A percentile compares a stretch with the other conserved stretches of the same genome.
phyloP scores from a whole-genome alignment of 768 basidiomycete genomes.

The Polyporus arcularius region DNA sequence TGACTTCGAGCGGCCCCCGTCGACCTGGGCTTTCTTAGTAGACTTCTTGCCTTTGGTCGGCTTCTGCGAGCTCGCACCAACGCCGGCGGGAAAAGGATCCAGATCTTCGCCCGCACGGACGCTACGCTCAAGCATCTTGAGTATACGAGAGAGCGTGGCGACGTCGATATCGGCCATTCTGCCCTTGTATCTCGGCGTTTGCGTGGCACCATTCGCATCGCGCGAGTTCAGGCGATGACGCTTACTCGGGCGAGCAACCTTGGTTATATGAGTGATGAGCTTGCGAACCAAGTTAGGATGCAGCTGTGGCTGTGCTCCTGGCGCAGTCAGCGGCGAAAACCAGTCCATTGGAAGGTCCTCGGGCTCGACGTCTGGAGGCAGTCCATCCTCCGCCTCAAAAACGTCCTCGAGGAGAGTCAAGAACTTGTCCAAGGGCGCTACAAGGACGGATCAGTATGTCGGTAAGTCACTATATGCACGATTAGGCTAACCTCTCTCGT shows the following conservation, averaged over 20 bases:
- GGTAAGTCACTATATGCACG: slow-evolving; percentile 8
- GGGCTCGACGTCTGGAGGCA: slow-evolving; percentile 57
- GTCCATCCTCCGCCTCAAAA: slow-evolving; percentile 76
- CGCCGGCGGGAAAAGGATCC: slow-evolving; percentile 59
- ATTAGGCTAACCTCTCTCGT: slow-evolving; percentile 60
- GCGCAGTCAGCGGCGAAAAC: slow-evolving; percentile 63
- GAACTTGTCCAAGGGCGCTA: slow-evolving; percentile 77
- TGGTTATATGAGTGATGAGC: slow-evolving; percentile 65
- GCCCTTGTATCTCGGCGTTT: slow-evolving; percentile 51
- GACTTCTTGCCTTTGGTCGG: slow-evolving; percentile 42
- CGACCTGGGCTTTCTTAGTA: slow-evolving; percentile 31
- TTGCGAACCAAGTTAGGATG: slow-evolving; percentile 62
- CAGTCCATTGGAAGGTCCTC: slow-evolving; percentile 56
- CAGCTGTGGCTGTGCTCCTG: slow-evolving; percentile 62
- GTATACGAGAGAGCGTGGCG: slow-evolving; percentile 56
- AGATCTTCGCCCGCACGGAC: slow-evolving; percentile 75
- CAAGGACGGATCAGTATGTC: not conserved
- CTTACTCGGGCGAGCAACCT: slow-evolving; percentile 68
- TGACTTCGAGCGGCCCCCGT: slow-evolving; percentile 45
- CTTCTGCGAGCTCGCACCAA: slow-evolving; percentile 20
- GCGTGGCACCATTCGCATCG: slow-evolving; percentile 35
- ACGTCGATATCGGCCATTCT: slow-evolving; percentile 72
- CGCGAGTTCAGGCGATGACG: slow-evolving; percentile 55
- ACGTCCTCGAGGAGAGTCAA: slow-evolving; percentile 78
- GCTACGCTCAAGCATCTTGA: slow-evolving; percentile 80